Evolutionary conservation across 129 eudicot genomes (phyloP), one percentile per base, ranked within the genome.

Genomic region (Pseudognaphalium luteoalbum): DNA sequence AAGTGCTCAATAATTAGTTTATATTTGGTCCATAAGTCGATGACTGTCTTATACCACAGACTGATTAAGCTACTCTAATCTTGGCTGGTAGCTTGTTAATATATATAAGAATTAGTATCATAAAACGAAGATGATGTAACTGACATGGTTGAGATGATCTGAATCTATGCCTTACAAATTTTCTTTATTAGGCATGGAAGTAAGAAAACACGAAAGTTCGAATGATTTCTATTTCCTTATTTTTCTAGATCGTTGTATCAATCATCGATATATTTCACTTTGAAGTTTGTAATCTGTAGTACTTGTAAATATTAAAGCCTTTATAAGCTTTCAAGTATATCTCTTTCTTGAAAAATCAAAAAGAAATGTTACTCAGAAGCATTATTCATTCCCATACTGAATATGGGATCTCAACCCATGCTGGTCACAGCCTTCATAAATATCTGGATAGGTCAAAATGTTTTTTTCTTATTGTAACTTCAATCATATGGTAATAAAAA

Each of bases 181-280:
- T 22, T 54, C 56, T 66, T 33, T 15, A 28, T 62, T 56, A 59
- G 39, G n/a, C 61, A 73, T 73, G 37, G 68, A 65, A 63, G 16
- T 75, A 50, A 75, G 50, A 64, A 29, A 19, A 47, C 51, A 47
- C 44, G 71, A 64, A 63, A 11, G 70, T 75, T 75, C 20, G 4
- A 42, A 42, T 29, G 61, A 66, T 66, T 6, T 66, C 66, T 56
- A 3, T 76, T 66, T 56, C 5, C 17, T 67, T 12, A 47, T 47
- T 14, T 0, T 14, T 3, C 14, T 3, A 47, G 17, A 47, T 14
- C 0, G 54, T 14, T 47, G 14, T 47, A 37, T 47, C 4, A 47
- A 47, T 47, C 6, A 47, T 47, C n/a, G n/a, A 19, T 28, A 63
- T 65, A 65, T 62, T 29, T 17, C 47, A 8, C 29, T 39, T n/a